Evolutionary conservation across 75 land plant species (phyloP).

Genomic region (Sequoiadendron giganteum): DNA sequence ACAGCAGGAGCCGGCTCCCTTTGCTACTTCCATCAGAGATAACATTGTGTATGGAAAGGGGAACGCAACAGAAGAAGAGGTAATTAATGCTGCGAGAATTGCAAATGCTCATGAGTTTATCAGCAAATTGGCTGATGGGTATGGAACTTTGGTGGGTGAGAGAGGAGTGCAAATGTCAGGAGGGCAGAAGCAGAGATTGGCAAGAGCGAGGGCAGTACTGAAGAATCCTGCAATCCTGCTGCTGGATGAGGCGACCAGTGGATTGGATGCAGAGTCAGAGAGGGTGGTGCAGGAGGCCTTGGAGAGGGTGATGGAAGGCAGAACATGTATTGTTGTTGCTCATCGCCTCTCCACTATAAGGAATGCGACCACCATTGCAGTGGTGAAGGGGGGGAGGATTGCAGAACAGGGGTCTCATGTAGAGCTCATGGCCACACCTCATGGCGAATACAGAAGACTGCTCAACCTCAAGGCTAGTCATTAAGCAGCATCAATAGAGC

Average conservation of each 20-base stretch:
- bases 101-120: conserved; percentile 58
- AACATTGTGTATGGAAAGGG: conserved; percentile 58
- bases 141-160: conserved; percentile 56
- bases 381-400: conserved; percentile 52
- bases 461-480: not conserved
- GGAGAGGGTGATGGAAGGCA: conserved; percentile 20
- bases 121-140: conserved; percentile 56
- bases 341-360: conserved; percentile 54
- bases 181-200: conserved; percentile 69
- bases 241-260: conserved; percentile 76
- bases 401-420: conserved; percentile 50
- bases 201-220: conserved; percentile 59
- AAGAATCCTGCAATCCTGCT: conserved; percentile 52
- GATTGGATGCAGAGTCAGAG: conserved; percentile 64
- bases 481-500: not conserved
- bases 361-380: conserved; percentile 50
- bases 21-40: conserved; percentile 40
- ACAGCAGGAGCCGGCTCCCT: conserved; percentile 61
- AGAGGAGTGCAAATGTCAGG: conserved; percentile 59
- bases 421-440: conserved; percentile 24
- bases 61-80: conserved; percentile 41
- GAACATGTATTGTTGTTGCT: conserved; percentile 43
- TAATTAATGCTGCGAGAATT: conserved; percentile 40
- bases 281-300: conserved; percentile 41
- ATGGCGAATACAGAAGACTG: conserved; percentile 36